Evolutionary conservation across 768 basidiomycete genomes (phyloP).

Genomic region (Panaeolus papilionaceus): DNA sequence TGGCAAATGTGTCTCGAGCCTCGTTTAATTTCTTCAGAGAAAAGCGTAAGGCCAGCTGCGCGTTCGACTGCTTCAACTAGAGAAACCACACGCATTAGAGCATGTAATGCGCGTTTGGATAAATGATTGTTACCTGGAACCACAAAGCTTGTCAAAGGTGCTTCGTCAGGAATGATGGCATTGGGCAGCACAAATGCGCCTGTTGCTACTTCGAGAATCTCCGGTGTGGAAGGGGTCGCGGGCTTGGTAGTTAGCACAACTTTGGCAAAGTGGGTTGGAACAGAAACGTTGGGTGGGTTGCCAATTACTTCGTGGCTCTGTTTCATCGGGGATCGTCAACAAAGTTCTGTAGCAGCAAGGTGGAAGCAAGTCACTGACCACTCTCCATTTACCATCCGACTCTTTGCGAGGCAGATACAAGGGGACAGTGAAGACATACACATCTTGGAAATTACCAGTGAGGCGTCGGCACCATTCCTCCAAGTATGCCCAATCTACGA

Average conservation of each 20-base stretch:
- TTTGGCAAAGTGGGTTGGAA: slow-evolving; percentile 98
- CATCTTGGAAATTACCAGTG: slow-evolving; percentile 88
- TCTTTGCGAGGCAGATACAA: slow-evolving; percentile 91
- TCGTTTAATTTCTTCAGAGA: slow-evolving; percentile 80
- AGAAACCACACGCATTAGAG: slow-evolving; percentile 2
- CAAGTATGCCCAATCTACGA: slow-evolving; percentile 92
- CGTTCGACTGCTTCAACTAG: slow-evolving; percentile 92
- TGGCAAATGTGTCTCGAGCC: slow-evolving; percentile 87
- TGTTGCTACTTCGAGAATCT: slow-evolving; percentile 77
- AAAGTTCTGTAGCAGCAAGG: background rate
- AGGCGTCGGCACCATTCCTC: slow-evolving; percentile 95
- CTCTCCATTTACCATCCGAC: slow-evolving; percentile 92
- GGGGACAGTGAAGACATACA: slow-evolving; percentile 97
- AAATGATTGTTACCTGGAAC: slow-evolving; percentile 67
- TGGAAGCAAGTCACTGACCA: slow-evolving; percentile 60
- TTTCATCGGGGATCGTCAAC: background rate
- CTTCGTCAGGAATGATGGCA: slow-evolving; percentile 86
- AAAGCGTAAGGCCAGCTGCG: slow-evolving; percentile 86
- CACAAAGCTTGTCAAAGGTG: slow-evolving; percentile 80
- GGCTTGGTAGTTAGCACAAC: slow-evolving; percentile 85
- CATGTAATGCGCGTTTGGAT: background rate
- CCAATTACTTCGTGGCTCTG: slow-evolving; percentile 97
- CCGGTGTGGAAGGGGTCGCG: slow-evolving; percentile 72
- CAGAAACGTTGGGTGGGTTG: slow-evolving; percentile 84
- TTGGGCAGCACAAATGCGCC: slow-evolving; percentile 98